phyloP scores from a whole-genome alignment of 1,139 yeast genomes.

The Kurtzmaniella quercitrusa region DNA sequence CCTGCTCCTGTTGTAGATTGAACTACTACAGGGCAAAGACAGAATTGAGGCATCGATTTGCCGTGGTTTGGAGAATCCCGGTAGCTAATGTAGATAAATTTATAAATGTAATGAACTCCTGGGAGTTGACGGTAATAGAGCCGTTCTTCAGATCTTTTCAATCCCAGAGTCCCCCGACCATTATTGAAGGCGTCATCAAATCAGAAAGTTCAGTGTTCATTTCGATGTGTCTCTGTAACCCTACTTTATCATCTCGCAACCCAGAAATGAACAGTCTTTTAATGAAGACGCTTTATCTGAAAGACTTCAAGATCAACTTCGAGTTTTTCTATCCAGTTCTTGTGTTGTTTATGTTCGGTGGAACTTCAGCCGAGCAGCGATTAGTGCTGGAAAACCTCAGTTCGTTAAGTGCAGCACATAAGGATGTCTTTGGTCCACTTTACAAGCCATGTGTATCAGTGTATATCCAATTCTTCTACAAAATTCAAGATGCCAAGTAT shows the following conservation, averaged over 20 bases:
- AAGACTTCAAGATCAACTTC: neutral
- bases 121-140: constrained; percentile 37
- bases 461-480: constrained; percentile 33
- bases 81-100: constrained; percentile 47
- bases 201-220: neutral
- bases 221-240: neutral
- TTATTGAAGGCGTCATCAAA: neutral
- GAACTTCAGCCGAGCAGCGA: constrained; percentile 34
- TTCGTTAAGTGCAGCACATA: neutral
- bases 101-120: constrained; percentile 42
- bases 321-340: constrained; percentile 37
- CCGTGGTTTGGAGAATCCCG: constrained; percentile 45
- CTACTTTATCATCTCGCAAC: neutral
- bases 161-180: neutral
- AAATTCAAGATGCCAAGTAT: constrained; percentile 48
- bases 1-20: constrained; percentile 50
- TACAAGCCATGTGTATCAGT: constrained; percentile 46
- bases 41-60: constrained; percentile 47
- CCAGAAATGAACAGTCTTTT: neutral
- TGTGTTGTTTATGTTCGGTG: constrained; percentile 51
- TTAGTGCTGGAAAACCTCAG: constrained; percentile 35
- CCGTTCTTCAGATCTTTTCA: neutral
- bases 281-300: neutral
- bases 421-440: constrained; percentile 21
- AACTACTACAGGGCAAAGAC: constrained; percentile 52